Base-by-base conservation (phyloP, 2,329 filamentous ascomycete species). In the Polychaeton citri region DNA sequence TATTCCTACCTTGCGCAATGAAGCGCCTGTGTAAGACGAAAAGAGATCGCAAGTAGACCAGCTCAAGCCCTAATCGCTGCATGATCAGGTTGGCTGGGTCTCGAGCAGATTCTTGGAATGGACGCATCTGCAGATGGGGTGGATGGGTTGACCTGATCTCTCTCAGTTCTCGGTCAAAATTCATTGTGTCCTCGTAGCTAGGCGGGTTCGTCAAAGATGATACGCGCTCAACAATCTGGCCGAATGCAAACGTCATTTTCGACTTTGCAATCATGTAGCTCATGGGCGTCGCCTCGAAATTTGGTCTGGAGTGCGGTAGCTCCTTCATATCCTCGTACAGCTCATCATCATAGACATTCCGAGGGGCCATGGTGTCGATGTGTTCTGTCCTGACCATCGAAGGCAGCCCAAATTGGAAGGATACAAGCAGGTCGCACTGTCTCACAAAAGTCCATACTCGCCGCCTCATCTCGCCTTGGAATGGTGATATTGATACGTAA, bases 1-100 rank as follows among this genome's bases (percentile, higher is more conserved):
- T 90, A 40, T 81, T 74, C 33, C 81, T 69, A 4, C 86, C 82
- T 40, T 78, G 74, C n/a, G 74, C 68, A 39, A 94, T 71, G 55
- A 90, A 95, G 44, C 86, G 86, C 34, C 86, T 74, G 57, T 98
- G 90, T 26, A 98, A 71, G 16, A 94, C 73, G 49, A 85, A 92
- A 49, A 93, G 71, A 13, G 86, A 81, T 61, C 93, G 94, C 44
- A 92, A 77, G 53, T 86, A 93, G 4, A 95, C 63, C 34, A 90
- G 79, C 42, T 90, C 83, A 20, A 95, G 64, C 38, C 81, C 81
- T 54, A 86, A 87, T 19, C 87, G 77, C 35, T 87, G 81, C 64
- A 93, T 80, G 39, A 95, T 72, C 20, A 78, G 50, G 16, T 69
- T 70, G 2, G 71, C 65, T 1, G 74, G 78, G 40, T 94, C 87